These are phyloP conservation scores for Colletotrichum kahawae DNA, from an alignment of 2,329 filamentous ascomycete genomes.

Conservation along the genomic window DNA sequence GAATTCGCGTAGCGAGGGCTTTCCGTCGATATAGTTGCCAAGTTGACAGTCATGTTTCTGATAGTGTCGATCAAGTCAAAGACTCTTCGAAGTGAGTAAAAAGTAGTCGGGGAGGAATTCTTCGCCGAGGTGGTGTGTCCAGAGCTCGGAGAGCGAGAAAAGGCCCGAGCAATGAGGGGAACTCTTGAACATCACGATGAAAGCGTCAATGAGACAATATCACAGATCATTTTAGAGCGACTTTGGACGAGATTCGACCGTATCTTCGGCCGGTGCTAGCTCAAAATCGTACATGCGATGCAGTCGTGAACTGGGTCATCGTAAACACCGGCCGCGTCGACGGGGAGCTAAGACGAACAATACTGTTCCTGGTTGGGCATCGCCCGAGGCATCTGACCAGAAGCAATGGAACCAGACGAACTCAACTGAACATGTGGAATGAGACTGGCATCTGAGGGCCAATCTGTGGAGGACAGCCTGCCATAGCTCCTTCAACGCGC, in stretches of 20 bases:
- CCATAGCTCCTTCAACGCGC: not conserved
- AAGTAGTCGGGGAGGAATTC: not conserved
- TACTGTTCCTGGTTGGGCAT: not conserved
- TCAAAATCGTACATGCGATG: not conserved
- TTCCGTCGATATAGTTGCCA: not conserved
- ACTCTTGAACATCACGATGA: not conserved
- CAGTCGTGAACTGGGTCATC: not conserved
- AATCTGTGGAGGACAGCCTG: not conserved
- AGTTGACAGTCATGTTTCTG: not conserved
- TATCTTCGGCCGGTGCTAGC: not conserved
- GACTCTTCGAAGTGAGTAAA: not conserved
- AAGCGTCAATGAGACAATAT: not conserved
- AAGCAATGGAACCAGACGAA: not conserved
- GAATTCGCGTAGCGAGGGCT: not conserved
- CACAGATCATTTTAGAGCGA: not conserved
- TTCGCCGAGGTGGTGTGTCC: not conserved
- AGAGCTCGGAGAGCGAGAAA: not conserved
- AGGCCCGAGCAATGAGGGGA: not conserved
- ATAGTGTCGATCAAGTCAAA: not conserved
- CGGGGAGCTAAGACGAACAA: not conserved
- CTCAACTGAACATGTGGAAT: not conserved
- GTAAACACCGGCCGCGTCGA: not conserved
- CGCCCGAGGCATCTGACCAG: not conserved
- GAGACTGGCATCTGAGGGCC: not conserved
- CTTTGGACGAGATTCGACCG: not conserved